Conservation (phyloP, 805 yeast species). For the Suhomyces canberraensis region DNA sequence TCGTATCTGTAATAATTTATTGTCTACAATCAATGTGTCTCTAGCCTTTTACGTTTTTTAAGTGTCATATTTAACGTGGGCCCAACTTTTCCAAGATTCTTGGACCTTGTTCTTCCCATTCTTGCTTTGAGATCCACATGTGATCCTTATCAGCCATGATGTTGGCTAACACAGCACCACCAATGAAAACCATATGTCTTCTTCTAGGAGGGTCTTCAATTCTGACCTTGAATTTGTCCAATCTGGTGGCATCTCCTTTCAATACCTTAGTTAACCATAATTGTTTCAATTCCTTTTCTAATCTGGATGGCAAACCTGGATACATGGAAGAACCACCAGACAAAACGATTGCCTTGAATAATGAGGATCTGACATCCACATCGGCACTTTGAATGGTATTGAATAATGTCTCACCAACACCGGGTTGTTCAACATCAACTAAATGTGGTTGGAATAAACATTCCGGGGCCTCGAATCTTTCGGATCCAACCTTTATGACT, state of each 20-base stretch:
- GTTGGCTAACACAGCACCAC: conserved; percentile 96
- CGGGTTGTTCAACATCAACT: conserved; percentile 95
- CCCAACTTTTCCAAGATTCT: conserved; percentile 84
- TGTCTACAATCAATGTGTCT: no score
- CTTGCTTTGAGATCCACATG: conserved; percentile 95
- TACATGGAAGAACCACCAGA: conserved; percentile 99
- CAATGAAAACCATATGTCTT: conserved; percentile 97
- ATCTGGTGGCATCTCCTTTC: conserved; percentile 79
- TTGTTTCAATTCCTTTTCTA: conserved; percentile 95
- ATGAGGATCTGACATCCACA: conserved; percentile 83
- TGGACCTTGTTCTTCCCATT: conserved; percentile 97
- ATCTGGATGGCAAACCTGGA: conserved; percentile 93
- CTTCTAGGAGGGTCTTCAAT: conserved; percentile 99
- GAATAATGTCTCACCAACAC: conserved; percentile 86
- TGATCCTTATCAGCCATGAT: conserved; percentile 98
- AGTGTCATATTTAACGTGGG: conserved; percentile 80
- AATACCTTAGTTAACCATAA: conserved; percentile 90
- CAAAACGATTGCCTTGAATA: conserved; percentile 87
- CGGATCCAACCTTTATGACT: conserved; percentile 88
- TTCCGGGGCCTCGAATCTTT: conserved; percentile 95
- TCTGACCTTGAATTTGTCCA: conserved; percentile 89
- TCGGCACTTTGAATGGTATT: conserved; percentile 94
- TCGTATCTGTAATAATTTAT: no score
- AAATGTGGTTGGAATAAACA: conserved; percentile 94
- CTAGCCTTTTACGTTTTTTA: no score